These are phyloP conservation scores for Syzygium syzygioides DNA, from an alignment of 441 rosid species.

Conservation along the genomic window DNA sequence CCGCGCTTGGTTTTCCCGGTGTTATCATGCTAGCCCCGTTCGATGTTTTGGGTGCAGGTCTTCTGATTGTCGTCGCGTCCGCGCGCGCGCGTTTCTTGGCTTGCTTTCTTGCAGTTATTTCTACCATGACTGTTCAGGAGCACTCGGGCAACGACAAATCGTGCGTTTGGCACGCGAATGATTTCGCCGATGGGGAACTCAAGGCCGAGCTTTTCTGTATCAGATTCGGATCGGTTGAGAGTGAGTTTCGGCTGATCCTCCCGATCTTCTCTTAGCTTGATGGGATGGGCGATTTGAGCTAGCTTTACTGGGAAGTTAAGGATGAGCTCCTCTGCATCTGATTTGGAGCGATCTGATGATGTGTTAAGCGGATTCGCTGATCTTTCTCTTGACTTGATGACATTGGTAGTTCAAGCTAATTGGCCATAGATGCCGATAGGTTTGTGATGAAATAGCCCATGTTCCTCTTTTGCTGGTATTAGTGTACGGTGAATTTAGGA, in stretches of 20 bases:
- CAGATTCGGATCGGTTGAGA: conserved; percentile 63
- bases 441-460: not conserved
- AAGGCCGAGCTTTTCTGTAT: conserved; percentile 79
- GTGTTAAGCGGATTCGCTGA: not conserved
- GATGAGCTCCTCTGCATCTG: not conserved
- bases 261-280: not conserved
- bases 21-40: not conserved
- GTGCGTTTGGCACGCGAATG: conserved; percentile 82
- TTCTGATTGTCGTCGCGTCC: not conserved
- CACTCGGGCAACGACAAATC: conserved; percentile 86
- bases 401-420: not conserved
- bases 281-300: not conserved
- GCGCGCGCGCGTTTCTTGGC: not conserved
- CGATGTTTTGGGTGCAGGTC: not conserved
- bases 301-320: not conserved
- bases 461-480: not conserved
- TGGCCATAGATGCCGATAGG: not conserved
- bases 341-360: not conserved
- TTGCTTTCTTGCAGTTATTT: conserved; percentile 28
- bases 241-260: conserved; percentile 35
- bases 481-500: not conserved
- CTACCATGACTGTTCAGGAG: conserved; percentile 71
- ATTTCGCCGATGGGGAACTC: conserved; percentile 83
- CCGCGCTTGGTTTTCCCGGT: not conserved
- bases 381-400: not conserved